These are phyloP conservation scores for Fusarium sp. DNA, from an alignment of 2,329 filamentous ascomycete species.

Conservation along the genomic window DNA sequence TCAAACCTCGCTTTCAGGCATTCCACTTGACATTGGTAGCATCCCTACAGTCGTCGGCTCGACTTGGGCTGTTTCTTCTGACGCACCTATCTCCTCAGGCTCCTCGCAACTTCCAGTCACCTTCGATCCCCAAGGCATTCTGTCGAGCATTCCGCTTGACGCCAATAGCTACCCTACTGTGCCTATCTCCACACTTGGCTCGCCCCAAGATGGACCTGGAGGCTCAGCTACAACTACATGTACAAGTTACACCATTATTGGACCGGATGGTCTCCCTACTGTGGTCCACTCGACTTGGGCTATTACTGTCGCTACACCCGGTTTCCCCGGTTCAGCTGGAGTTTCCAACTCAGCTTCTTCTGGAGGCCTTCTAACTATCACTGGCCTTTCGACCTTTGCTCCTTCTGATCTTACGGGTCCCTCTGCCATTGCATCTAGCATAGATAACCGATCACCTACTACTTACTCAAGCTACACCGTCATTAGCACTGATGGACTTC, in stretches of 20 bases:
- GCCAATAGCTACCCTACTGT: constrained; percentile 10
- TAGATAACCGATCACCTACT: constrained; percentile 18
- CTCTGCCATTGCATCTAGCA: constrained; percentile 4
- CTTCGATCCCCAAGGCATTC: constrained; percentile 22
- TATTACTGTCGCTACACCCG: constrained; percentile 24
- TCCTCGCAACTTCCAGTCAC: constrained; percentile 33
- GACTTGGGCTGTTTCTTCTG: constrained; percentile 48
- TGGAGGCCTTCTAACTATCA: constrained; percentile 11
- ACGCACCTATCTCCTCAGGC: constrained; percentile 22
- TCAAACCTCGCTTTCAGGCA: constrained; percentile 28
- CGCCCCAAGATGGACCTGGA: constrained; percentile 33
- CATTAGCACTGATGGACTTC: constrained; percentile 45
- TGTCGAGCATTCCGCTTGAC: constrained; percentile 35
- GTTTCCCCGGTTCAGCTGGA: constrained; percentile 12
- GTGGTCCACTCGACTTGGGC: constrained; percentile 41
- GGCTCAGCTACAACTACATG: constrained; percentile 24
- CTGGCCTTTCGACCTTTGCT: constrained; percentile 17
- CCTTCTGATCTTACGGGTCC: constrained; percentile 11
- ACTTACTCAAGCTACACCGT: constrained; percentile 51
- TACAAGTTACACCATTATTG: constrained; percentile 43
- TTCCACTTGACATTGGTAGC: constrained; percentile 46
- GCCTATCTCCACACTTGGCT: constrained; percentile 23
- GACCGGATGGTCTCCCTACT: constrained; percentile 42
- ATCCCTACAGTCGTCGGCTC: constrained; percentile 54
- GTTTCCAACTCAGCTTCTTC: constrained; percentile 18